Percentiles rank a stretch among this genome's conserved stretches.
Evolutionary conservation across 176 grass and related monocot genomes (phyloP).

Genomic region (Musa schizocarpa): DNA sequence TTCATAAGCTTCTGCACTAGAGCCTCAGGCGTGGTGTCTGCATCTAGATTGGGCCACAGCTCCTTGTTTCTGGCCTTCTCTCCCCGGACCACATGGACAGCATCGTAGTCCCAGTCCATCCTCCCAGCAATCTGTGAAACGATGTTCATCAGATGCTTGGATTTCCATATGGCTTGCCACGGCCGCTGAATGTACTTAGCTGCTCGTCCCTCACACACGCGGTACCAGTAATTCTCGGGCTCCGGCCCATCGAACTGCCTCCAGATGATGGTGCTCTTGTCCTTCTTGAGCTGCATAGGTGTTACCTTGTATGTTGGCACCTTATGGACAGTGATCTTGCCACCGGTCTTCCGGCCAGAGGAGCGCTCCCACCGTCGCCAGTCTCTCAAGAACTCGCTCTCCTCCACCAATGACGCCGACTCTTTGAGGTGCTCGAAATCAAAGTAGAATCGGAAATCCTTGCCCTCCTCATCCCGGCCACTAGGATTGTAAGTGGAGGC

Average conservation of each 20-base stretch:
- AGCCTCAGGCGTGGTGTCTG: conserved; percentile 59
- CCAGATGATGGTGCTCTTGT: conserved; percentile 75
- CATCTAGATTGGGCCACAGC: conserved; percentile 74
- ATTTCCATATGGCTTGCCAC: conserved; percentile 93
- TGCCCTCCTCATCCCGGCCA: conserved; percentile 72
- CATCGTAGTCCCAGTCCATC: conserved; percentile 92
- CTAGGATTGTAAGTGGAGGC: conserved; percentile 53
- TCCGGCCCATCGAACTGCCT: conserved; percentile 71
- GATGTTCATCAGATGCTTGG: conserved; percentile 86
- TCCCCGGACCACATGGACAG: conserved; percentile 66
- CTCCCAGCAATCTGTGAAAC: conserved; percentile 73
- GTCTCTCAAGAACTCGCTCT: conserved; percentile 62
- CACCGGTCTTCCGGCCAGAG: conserved; percentile 36
- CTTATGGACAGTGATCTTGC: conserved; percentile 60
- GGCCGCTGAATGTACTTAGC: conserved; percentile 79
- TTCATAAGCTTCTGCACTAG: conserved; percentile 52
- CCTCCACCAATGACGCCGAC: conserved; percentile 56
- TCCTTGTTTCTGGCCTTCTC: conserved; percentile 76
- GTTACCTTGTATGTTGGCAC: conserved; percentile 74
- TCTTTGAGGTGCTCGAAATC: conserved; percentile 97
- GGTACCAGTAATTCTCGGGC: conserved; percentile 98
- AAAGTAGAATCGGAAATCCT: conserved; percentile 90
- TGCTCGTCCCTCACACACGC: conserved; percentile 76
- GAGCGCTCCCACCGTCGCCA: conserved; percentile 71
- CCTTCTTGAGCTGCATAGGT: conserved; percentile 88